These are phyloP conservation scores for Gossypium turneri DNA, from an alignment of 345 rosid species.

Conservation along the genomic window DNA sequence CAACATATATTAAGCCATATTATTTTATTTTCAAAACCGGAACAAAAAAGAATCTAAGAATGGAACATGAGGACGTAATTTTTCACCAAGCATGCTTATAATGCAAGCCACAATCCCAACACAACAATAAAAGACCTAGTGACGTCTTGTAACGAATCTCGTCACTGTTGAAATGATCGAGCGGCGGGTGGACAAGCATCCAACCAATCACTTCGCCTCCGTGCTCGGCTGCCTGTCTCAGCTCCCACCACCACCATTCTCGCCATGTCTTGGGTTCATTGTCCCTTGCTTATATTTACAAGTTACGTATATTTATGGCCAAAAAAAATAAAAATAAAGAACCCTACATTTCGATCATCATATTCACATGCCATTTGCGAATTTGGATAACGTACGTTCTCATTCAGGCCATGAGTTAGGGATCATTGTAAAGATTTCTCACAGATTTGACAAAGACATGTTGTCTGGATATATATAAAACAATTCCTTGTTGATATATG, in stretches of 20 bases:
- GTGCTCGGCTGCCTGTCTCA: slow-evolving; percentile 2
- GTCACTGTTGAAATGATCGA: background rate
- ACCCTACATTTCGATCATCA: background rate
- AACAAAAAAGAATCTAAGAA: background rate
- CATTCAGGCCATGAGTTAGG: background rate
- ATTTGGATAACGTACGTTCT: slow-evolving; percentile 7
- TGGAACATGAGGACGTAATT: background rate
- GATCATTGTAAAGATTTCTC: background rate
- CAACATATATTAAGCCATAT: no score
- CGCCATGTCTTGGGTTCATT: slow-evolving; percentile 16
- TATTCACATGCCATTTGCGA: slow-evolving; percentile 5
- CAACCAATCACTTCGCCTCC: background rate
- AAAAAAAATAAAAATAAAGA: background rate
- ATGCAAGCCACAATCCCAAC: slow-evolving; percentile 14
- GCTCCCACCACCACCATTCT: background rate
- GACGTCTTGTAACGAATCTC: slow-evolving; percentile 11
- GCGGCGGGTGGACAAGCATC: slow-evolving; percentile 18
- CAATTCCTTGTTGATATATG: background rate
- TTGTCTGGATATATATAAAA: background rate
- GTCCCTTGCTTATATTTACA: background rate
- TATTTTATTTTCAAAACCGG: background rate
- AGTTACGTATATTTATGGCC: background rate
- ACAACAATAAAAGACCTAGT: slow-evolving; percentile 7
- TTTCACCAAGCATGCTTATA: background rate
- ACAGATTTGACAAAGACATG: slow-evolving; percentile 3